phyloP scores from a whole-genome alignment of 352 stramenopile genomes.

The Aphanomyces stellatus region DNA sequence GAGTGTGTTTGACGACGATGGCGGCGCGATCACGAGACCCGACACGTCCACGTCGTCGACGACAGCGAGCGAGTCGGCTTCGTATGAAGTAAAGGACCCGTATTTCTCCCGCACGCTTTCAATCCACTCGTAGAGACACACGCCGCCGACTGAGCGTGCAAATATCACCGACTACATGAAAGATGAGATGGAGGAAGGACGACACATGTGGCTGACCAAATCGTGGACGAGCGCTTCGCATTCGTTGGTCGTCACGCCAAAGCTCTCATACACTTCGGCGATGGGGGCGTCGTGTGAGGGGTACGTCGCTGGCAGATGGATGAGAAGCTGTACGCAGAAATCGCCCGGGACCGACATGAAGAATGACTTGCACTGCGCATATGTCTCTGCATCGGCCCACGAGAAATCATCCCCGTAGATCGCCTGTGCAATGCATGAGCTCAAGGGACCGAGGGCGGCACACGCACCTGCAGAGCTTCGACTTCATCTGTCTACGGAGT shows the following conservation, averaged over 20 bases:
- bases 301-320: conserved; percentile 66
- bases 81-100: conserved; percentile 9
- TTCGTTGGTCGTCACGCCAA: conserved; percentile 62
- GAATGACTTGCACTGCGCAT: conserved; percentile 41
- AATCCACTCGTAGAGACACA: conserved; percentile 84
- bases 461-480: conserved; percentile 1
- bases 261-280: conserved; percentile 73
- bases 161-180: conserved; percentile 46
- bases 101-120: conserved; percentile 73
- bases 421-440: conserved; percentile 32
- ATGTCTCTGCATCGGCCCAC: conserved; percentile 42
- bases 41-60: conserved; percentile 5
- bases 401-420: conserved; percentile 68
- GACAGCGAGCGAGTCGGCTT: background rate
- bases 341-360: conserved; percentile 47
- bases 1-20: background rate
- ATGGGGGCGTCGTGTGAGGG: conserved; percentile 57
- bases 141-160: conserved; percentile 58
- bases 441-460: background rate
- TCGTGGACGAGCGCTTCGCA: conserved; percentile 52
- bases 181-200: background rate
- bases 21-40: background rate
- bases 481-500: background rate
- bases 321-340: conserved; percentile 54
- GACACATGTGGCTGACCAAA: conserved; percentile 28